Evolutionary conservation across 108 stramenopile species (phyloP), one percentile per base, ranked within the genome.

Genomic region (Discostella pseudostelligera): DNA sequence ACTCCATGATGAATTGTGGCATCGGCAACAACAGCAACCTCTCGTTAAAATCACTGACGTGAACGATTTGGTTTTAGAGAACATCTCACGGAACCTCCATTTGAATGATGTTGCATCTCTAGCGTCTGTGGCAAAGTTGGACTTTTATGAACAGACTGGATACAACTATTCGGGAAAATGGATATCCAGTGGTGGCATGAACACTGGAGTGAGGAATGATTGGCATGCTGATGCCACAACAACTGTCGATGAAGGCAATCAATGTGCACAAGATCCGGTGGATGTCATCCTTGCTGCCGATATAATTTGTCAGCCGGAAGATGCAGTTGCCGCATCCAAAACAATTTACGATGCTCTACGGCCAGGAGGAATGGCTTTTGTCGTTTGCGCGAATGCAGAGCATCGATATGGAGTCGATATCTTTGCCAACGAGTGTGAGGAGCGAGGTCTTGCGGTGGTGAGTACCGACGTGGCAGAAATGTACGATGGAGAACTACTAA

Each of bases 381-480:
- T 90, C 39, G 82, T 90, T 17, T 85, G 84, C 46, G 92, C 87
- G 11, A 76, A 86, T 50, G 74, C 84, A n/a, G 74, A 81, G 56
- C 92, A 93, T 76, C 72, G 92, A 45, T 93, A 85, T 77, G 88
- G 92, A 5, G 87, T 93, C 13, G 88, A 86, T n/a, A 62, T 59
- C 3, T 87, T 93, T 56, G 71, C 67, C 56, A 60, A 72, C 25
- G 87, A 83, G 56, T 93, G 92, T 57, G 51, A 69, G 46, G n/a
- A 16, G 11, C 49, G 76, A 13, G 79, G 81, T 16, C 68, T 91
- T 24, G 17, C 17, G 14, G 78, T 87, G 17, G 47, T 21, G n/a
- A 39, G 58, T 29, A 50, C 67, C 8, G 56, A 76, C 44, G 79
- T 83, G 21, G 68, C 79, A 10, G 76, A 86, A 20, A 56, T 87